phyloP scores from a whole-genome alignment of 2,329 filamentous ascomycete genomes.

The Tolypocladium paradoxum region DNA sequence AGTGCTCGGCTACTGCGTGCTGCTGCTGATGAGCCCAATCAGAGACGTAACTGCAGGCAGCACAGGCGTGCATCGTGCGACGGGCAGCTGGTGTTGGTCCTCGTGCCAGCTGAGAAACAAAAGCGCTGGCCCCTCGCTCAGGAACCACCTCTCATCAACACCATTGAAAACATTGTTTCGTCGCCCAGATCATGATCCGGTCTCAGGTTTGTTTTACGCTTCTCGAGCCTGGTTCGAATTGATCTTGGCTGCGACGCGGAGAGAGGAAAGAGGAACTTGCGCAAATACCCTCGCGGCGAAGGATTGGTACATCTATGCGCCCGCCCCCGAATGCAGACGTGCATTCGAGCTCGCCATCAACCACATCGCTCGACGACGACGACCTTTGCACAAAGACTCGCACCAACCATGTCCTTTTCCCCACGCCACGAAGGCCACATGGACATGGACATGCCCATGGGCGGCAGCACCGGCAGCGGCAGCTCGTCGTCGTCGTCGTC shows the following conservation, averaged over 20 bases:
- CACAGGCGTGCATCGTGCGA: background rate
- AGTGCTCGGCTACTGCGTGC: background rate
- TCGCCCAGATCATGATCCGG: background rate
- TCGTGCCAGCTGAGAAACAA: background rate
- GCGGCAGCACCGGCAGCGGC: slow-evolving; percentile 4
- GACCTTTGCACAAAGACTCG: background rate
- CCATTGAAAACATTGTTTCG: background rate
- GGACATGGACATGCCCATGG: slow-evolving; percentile 8
- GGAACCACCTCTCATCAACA: background rate
- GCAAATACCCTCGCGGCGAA: background rate
- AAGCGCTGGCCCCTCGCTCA: background rate
- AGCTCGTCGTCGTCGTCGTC: slow-evolving; percentile 1
- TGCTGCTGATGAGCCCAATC: background rate
- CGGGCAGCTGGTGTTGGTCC: background rate
- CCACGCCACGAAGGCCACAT: slow-evolving; percentile 5
- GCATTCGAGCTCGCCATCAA: background rate
- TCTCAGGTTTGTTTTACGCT: background rate
- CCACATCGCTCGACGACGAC: background rate
- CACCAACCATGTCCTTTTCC: background rate
- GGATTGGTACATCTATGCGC: background rate
- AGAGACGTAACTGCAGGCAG: background rate
- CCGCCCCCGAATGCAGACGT: no score
- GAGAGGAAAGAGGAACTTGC: background rate
- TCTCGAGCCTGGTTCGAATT: background rate
- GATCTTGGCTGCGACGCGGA: background rate